A percentile compares a stretch with the other conserved stretches of the same genome.
These are phyloP conservation scores for Ogataea corticis DNA, from an alignment of 805 yeast genomes.

Conservation along the genomic window DNA sequence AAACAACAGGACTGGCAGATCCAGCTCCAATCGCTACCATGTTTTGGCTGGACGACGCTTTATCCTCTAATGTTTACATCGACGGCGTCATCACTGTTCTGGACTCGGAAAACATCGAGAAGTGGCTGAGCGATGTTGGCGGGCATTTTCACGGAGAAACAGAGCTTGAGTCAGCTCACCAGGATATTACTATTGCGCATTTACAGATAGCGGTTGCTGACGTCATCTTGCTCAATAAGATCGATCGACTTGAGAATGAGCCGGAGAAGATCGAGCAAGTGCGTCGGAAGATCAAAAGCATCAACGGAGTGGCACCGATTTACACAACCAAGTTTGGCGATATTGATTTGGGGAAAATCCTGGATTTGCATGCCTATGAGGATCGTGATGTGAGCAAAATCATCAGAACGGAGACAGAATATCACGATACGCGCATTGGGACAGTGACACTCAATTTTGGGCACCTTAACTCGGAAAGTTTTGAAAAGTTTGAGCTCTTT, in stretches of 20 bases:
- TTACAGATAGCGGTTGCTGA: conserved; percentile 91
- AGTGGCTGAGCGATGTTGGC: conserved; percentile 68
- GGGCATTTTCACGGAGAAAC: conserved; percentile 61
- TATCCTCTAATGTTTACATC: conserved; percentile 78
- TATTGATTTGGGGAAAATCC: conserved; percentile 59
- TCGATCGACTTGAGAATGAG: conserved; percentile 49
- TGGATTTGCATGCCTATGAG: conserved; percentile 82
- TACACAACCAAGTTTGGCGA: conserved; percentile 74
- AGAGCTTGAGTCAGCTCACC: conserved; percentile 27
- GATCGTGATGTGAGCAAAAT: conserved; percentile 29
- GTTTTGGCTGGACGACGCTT: conserved; percentile 96
- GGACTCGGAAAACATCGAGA: conserved; percentile 66
- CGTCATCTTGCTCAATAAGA: conserved; percentile 73
- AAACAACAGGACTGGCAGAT: conserved; percentile 96
- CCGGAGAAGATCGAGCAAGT: conserved; percentile 27
- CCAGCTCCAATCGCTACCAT: conserved; percentile 96
- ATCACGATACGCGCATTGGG: conserved; percentile 54
- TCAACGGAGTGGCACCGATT: conserved; percentile 71
- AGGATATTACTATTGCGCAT: conserved; percentile 76
- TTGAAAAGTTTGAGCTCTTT: conserved; percentile 54
- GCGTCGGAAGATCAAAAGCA: conserved; percentile 42
- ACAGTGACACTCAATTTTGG: conserved; percentile 53
- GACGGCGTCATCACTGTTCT: conserved; percentile 91
- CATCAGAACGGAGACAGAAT: conserved; percentile 25
- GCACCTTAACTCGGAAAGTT: conserved; percentile 38